Evolutionary conservation across 768 basidiomycete genomes (phyloP).

Genomic region (Saitozyma podzolica): DNA sequence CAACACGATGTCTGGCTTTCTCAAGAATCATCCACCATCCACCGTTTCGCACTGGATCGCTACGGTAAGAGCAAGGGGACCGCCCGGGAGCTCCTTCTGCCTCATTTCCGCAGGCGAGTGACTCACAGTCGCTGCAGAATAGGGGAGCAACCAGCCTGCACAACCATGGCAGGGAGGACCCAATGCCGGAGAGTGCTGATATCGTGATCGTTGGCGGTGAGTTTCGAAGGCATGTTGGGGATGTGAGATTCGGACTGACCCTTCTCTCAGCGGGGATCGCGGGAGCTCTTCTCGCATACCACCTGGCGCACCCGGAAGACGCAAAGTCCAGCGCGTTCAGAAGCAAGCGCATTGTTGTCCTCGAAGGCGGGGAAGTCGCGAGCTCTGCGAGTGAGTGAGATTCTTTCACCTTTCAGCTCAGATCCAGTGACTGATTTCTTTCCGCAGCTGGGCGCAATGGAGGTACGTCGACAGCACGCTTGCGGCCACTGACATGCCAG

Average conservation of each 20-base stretch:
- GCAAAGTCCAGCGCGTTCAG: conserved; percentile 12
- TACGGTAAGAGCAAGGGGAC: not conserved
- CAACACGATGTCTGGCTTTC: conserved; percentile 1
- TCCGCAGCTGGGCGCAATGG: conserved; percentile 31
- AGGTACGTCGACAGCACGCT: conserved; percentile 1
- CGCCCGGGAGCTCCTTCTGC: not conserved
- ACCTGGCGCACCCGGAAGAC: conserved; percentile 25
- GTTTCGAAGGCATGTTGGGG: conserved; percentile 12
- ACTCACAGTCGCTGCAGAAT: not conserved
- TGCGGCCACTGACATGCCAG: too few relatives aligned
- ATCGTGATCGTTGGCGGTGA: conserved; percentile 3
- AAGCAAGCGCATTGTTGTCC: not conserved
- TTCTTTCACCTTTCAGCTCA: not conserved
- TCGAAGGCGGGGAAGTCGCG: conserved; percentile 29
- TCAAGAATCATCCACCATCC: not conserved
- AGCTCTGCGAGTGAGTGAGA: conserved; percentile 27
- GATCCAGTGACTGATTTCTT: not conserved
- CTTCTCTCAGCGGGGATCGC: not conserved
- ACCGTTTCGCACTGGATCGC: conserved; percentile 4
- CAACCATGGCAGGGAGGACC: conserved; percentile 3
- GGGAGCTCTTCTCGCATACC: conserved; percentile 35
- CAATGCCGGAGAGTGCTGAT: not conserved
- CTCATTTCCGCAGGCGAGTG: too few relatives aligned
- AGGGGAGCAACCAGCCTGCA: not conserved
- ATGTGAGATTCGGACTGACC: not conserved